Evolutionary conservation across 2,329 filamentous ascomycete species (phyloP), one percentile per base, ranked within the genome.

Genomic region (Scolecobasidium constrictum): DNA sequence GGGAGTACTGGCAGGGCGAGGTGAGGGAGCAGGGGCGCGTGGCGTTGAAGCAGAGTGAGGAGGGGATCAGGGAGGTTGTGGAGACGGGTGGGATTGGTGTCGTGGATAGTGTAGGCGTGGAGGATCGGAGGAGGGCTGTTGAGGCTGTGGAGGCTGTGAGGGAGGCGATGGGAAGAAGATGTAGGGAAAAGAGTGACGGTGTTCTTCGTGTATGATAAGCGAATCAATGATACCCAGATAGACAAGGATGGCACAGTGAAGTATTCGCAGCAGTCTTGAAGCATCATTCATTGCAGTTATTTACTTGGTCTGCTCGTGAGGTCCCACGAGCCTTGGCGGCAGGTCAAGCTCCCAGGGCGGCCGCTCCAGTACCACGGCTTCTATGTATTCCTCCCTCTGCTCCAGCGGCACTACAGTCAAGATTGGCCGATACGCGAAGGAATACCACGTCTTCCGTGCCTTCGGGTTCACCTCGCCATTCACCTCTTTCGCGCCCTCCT

Each of bases 351-450:
- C 85, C 78, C 83, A 92, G 52, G 79, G 71, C 16, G 90, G 88
- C 54, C 88, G 71, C 68, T 96, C 90, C 12, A 96, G 78, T 40
- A 96, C 68, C 2, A 86, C 88, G 37, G 95, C 83, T 63, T 98
- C 92, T 4, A 83, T 63, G 9, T 66, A 52, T 15, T 49, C 53
- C 20, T 49, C 55, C 20, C 53, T 55, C 33, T 51, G 43, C 50
- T 48, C 67, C 22, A 82, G 61, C 15, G 75, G 71, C 16, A 78
- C 70, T 35, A 82, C 72, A 4, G 88, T 92, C 47, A 98, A 69
- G 52, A 98, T 87, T n/a, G 88, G 85, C 46, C 88, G 75, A 63
- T 96, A 98, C 62, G 94, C 93, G 70, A 83, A 87, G 4, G 88
- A 94, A 57, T 81, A 77, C 86, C 87, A 96, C 65, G 68, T 75